Evolutionary conservation across 1,284 basidiomycete species (phyloP).

Genomic region (Rhizopogon parksii): DNA sequence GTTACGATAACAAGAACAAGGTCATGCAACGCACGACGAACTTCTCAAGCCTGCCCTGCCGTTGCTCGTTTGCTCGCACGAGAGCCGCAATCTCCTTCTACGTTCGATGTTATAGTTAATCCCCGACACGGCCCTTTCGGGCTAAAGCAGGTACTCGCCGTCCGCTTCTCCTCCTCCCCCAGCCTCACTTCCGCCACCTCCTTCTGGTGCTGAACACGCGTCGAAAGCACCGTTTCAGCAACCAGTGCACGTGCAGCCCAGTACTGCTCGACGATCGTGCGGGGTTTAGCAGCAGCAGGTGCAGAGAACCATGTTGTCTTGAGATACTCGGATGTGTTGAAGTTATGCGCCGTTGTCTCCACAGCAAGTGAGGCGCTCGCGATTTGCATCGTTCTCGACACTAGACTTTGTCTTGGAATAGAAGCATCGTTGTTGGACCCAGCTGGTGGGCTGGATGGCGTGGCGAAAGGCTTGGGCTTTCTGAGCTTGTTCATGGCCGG

Average conservation of each 20-base stretch:
- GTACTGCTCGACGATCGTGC: constrained; percentile 42
- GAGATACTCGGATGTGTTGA: constrained; percentile 3
- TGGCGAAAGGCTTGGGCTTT: constrained; percentile 18
- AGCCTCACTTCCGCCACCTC: constrained; percentile 38
- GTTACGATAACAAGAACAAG: background rate
- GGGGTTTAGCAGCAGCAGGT: constrained; percentile 20
- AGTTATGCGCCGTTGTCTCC: constrained; percentile 1
- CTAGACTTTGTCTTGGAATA: background rate
- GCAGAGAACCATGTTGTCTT: constrained; percentile 13
- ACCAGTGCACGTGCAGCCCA: constrained; percentile 57
- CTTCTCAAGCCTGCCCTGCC: constrained; percentile 42
- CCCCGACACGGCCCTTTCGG: background rate
- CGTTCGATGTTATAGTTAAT: background rate
- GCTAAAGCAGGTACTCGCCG: constrained; percentile 30
- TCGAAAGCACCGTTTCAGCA: constrained; percentile 50
- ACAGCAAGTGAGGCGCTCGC: constrained; percentile 11
- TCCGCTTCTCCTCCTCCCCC: constrained; percentile 38
- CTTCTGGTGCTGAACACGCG: constrained; percentile 37
- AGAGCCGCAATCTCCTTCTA: constrained; percentile 39
- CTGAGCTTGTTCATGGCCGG: constrained; percentile 19
- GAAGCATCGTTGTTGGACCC: background rate
- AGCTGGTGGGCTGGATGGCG: background rate
- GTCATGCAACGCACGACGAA: constrained; percentile 38
- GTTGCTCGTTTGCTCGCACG: constrained; percentile 35
- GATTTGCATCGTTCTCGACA: constrained; percentile 29